phyloP scores from a whole-genome alignment of 352 stramenopile species.

The Elongisporangium anandrum region DNA sequence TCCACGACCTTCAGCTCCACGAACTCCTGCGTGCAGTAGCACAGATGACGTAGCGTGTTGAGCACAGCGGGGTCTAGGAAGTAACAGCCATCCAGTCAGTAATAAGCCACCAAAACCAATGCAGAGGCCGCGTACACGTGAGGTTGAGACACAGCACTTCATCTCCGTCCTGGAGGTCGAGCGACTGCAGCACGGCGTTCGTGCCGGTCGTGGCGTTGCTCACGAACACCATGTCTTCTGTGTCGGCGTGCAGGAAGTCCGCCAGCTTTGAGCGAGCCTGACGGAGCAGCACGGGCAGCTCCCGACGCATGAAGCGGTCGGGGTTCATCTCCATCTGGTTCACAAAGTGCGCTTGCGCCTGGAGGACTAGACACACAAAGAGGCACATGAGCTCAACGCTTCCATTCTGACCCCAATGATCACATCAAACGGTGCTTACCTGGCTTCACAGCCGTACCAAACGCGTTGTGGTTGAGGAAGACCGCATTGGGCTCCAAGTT shows the following conservation, averaged over 20 bases:
- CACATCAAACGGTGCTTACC: constrained; percentile 14
- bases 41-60: constrained; percentile 80
- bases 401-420: too few species aligned
- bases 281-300: constrained; percentile 55
- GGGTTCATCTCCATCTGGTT: constrained; percentile 88
- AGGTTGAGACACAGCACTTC: constrained; percentile 86
- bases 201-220: constrained; percentile 83
- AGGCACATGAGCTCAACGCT: background rate
- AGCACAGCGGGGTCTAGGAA: constrained; percentile 67
- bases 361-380: constrained; percentile 33
- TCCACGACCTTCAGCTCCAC: constrained; percentile 87
- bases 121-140: constrained; percentile 49
- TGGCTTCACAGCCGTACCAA: constrained; percentile 65
- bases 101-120: background rate
- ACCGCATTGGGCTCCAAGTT: constrained; percentile 74
- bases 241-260: constrained; percentile 60
- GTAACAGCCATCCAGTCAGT: constrained; percentile 3
- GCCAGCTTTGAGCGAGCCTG: constrained; percentile 61
- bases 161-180: constrained; percentile 84
- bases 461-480: constrained; percentile 84
- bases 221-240: constrained; percentile 83
- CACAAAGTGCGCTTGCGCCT: constrained; percentile 80
- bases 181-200: constrained; percentile 79
- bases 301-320: constrained; percentile 77
- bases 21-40: constrained; percentile 85